A percentile compares a stretch with the other conserved stretches of the same genome.
These are phyloP conservation scores for Lactarius vividus DNA, from an alignment of 768 basidiomycete species.

Conservation along the genomic window DNA sequence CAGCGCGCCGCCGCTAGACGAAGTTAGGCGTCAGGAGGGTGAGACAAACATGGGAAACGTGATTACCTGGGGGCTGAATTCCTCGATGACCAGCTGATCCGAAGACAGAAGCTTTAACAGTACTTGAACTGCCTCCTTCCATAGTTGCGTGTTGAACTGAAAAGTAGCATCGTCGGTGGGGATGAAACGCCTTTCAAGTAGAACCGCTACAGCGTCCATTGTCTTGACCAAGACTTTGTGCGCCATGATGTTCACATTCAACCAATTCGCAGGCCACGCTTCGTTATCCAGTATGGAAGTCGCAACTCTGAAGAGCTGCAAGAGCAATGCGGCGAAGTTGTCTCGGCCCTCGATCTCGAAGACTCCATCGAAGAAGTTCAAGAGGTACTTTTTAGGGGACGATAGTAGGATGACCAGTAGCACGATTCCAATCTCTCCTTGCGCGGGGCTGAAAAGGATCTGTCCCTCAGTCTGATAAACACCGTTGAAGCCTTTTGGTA, in stretches of 20 bases:
- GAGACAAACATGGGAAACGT: background rate
- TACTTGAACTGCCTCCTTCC: constrained; percentile 80
- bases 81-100: constrained; percentile 90
- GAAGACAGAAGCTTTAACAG: constrained; percentile 83
- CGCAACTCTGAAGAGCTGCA: constrained; percentile 77
- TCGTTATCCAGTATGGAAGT: constrained; percentile 81
- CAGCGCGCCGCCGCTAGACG: constrained; percentile 83
- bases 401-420: constrained; percentile 78
- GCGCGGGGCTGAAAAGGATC: constrained; percentile 62
- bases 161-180: constrained; percentile 61
- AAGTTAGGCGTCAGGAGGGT: constrained; percentile 1
- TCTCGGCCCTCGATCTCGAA: constrained; percentile 90
- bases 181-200: constrained; percentile 81
- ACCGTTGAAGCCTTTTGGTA: constrained; percentile 44
- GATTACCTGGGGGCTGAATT: constrained; percentile 86
- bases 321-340: constrained; percentile 65
- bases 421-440: constrained; percentile 85
- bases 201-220: constrained; percentile 73
- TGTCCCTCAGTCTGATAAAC: constrained; percentile 44
- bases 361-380: constrained; percentile 72
- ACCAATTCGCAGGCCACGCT: constrained; percentile 87
- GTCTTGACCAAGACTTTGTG: constrained; percentile 88
- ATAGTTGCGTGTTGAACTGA: constrained; percentile 72
- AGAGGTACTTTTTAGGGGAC: constrained; percentile 73
- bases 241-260: constrained; percentile 85